Percentiles rank a stretch among this genome's conserved stretches.
phyloP scores from a whole-genome alignment of 1,284 basidiomycete genomes.

The Microbotryum violaceum region DNA sequence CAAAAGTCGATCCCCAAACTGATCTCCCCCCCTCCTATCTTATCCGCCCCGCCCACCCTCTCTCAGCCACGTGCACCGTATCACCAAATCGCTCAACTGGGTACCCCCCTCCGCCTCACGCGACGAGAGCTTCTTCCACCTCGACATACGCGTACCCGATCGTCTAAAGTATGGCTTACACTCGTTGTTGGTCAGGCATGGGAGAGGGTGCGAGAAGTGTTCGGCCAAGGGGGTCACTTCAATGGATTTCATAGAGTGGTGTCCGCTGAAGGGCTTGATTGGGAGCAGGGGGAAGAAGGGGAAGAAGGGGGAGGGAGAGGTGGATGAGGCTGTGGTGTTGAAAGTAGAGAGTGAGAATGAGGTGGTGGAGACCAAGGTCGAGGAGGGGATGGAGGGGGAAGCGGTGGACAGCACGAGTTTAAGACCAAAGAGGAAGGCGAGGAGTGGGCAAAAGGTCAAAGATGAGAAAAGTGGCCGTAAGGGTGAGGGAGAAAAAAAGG shows the following conservation, averaged over 20 bases:
- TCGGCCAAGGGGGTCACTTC: slow-evolving; percentile 34
- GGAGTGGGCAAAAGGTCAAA: slow-evolving; percentile 3
- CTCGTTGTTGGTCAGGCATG: slow-evolving; percentile 62
- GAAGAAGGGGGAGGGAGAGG: slow-evolving; percentile 20
- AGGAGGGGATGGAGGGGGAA: slow-evolving; percentile 19
- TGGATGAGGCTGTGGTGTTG: slow-evolving; percentile 6
- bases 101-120: slow-evolving; percentile 56
- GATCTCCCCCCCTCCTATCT: too few species aligned
- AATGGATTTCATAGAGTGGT: slow-evolving; percentile 38
- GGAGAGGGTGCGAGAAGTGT: slow-evolving; percentile 39
- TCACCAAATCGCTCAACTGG: slow-evolving; percentile 61
- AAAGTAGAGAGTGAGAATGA: slow-evolving; percentile 5
- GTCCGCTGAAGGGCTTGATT: slow-evolving; percentile 32
- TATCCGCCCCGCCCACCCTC: rapidly evolving
- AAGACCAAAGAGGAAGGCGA: neutral
- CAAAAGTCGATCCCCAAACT: too few species aligned
- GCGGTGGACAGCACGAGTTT: neutral
- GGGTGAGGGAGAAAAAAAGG: slow-evolving; percentile 15
- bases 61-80: slow-evolving; percentile 53
- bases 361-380: slow-evolving; percentile 27
- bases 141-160: slow-evolving; percentile 57
- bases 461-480: neutral
- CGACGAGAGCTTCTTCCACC: slow-evolving; percentile 61
- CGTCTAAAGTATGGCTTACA: slow-evolving; percentile 64
- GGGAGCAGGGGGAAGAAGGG: slow-evolving; percentile 29